Evolutionary conservation across 202 grass and related monocot species (phyloP).

Genomic region (Schoenoplectus triqueter): DNA sequence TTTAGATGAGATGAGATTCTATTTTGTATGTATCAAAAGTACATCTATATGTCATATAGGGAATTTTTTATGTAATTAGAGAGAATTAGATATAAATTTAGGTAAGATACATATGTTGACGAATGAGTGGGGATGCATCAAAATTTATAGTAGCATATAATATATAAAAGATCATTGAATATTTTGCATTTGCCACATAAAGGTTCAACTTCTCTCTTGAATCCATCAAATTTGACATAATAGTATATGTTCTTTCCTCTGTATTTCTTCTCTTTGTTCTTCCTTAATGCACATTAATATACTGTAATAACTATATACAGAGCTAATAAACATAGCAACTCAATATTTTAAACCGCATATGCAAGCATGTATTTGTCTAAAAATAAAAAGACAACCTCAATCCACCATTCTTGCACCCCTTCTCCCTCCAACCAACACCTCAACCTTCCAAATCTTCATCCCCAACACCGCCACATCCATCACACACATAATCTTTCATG

Average conservation of each 20-base stretch:
- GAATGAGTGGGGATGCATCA: too few relatives aligned
- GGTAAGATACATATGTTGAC: not conserved
- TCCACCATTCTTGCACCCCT: not conserved
- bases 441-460: not conserved
- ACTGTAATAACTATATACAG: too few relatives aligned
- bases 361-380: slow-evolving; percentile 2
- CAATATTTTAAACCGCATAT: not conserved
- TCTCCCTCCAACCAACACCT: not conserved
- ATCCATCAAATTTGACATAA: not conserved
- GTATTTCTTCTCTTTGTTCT: too few relatives aligned
- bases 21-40: not conserved
- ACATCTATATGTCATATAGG: not conserved
- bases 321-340: not conserved
- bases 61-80: not conserved
- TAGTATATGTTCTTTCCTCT: not conserved
- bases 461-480: not conserved
- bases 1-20: not conserved
- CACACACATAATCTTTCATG: not conserved
- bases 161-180: not conserved
- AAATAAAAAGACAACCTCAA: slow-evolving; percentile 26
- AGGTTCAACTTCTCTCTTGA: not conserved
- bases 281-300: too few relatives aligned
- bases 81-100: not conserved
- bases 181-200: not conserved
- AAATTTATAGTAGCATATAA: too few relatives aligned